phyloP scores from a whole-genome alignment of 352 stramenopile species.

The Phytophthora cactorum region DNA sequence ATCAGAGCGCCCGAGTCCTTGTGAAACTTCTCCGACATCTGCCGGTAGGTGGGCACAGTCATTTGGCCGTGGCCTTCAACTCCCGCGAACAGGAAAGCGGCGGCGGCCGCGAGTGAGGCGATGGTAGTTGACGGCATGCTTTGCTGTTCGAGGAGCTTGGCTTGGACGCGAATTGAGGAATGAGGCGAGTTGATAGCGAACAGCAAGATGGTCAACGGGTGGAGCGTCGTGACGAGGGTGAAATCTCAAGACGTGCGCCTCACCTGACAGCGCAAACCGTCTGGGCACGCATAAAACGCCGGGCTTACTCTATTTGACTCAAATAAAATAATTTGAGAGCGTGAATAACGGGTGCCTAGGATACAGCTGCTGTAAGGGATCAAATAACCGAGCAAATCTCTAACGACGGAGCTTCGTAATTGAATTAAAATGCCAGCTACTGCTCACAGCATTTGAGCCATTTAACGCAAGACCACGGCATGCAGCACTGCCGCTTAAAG shows the following conservation, averaged over 20 bases:
- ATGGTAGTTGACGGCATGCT: slow-evolving; percentile 33
- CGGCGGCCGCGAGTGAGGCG: slow-evolving; percentile 1
- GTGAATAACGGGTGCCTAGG: not conserved
- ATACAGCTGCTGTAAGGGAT: slow-evolving; percentile 13
- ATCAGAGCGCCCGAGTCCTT: slow-evolving; percentile 36
- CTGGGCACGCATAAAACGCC: not conserved
- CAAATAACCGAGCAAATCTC: slow-evolving; percentile 11
- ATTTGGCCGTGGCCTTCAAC: slow-evolving; percentile 18
- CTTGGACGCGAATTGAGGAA: slow-evolving; percentile 30
- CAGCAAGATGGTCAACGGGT: slow-evolving; percentile 15
- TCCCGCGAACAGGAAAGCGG: slow-evolving; percentile 7
- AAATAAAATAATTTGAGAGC: no score
- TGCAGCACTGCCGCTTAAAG: no score
- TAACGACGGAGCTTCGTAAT: not conserved
- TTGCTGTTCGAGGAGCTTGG: slow-evolving; percentile 22
- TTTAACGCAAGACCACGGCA: no score
- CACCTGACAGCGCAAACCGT: not conserved
- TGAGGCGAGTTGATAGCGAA: slow-evolving; percentile 20
- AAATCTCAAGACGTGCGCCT: not conserved
- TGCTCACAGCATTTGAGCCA: no score
- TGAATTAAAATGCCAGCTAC: not conserved
- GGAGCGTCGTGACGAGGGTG: not conserved
- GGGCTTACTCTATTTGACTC: not conserved
- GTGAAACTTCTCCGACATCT: slow-evolving; percentile 37
- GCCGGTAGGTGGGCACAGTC: slow-evolving; percentile 5